Percentiles rank a stretch among this genome's conserved stretches.
phyloP scores from a whole-genome alignment of 1,284 basidiomycete species.

The Microbotryomycetes sp. region DNA sequence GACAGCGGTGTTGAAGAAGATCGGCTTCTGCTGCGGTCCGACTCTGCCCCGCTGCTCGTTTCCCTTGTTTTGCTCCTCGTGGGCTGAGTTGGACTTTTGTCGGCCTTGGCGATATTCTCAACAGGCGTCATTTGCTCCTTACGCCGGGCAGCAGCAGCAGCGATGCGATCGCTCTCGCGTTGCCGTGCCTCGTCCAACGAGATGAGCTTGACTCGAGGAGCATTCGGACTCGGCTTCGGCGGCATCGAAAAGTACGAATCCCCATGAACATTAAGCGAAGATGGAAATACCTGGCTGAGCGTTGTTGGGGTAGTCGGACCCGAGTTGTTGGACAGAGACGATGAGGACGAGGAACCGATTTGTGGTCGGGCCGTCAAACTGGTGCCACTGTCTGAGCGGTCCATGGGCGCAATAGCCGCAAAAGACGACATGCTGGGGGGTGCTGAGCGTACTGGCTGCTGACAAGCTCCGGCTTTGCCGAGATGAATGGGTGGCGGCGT shows the following conservation, averaged over 20 bases:
- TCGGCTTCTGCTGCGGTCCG: too few relatives aligned
- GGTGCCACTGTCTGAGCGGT: conserved; percentile 8
- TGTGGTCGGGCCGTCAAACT: conserved; percentile 7
- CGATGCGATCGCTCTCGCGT: conserved; percentile 16
- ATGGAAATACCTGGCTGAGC: neutral
- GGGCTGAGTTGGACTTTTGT: neutral
- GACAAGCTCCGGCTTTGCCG: neutral
- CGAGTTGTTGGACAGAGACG: neutral
- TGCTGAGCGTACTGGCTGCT: neutral
- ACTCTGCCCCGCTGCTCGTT: too few relatives aligned
- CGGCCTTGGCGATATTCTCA: conserved; percentile 3
- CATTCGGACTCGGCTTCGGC: neutral
- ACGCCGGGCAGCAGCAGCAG: conserved; percentile 3
- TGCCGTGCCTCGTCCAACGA: conserved; percentile 28
- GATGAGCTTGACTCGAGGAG: conserved; percentile 23
- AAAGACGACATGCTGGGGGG: conserved; percentile 2
- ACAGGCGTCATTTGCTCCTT: conserved; percentile 5
- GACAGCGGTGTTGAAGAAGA: too few relatives aligned
- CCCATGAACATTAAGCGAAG: neutral
- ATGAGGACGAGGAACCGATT: neutral
- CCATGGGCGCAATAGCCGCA: conserved; percentile 1
- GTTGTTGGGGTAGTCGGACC: conserved; percentile 1
- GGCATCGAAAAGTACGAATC: conserved; percentile 19
- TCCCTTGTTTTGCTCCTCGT: neutral
- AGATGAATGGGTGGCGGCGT: conserved; percentile 2